phyloP scores from a whole-genome alignment of 352 stramenopile species.

The Sclerospora graminicola region DNA sequence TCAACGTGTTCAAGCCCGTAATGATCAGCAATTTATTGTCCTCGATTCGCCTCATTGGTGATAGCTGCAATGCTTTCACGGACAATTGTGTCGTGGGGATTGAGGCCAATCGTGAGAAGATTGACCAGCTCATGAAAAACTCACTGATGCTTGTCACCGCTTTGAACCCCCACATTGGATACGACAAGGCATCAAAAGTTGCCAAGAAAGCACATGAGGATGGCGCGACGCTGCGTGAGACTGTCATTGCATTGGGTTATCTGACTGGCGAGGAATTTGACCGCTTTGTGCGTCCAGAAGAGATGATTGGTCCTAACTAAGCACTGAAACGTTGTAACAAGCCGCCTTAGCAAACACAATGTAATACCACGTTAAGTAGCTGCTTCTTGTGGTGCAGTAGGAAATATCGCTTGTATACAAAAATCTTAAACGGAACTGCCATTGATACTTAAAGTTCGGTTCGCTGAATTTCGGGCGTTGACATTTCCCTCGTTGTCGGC shows the following conservation, averaged over 20 bases:
- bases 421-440: background rate
- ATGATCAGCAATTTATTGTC: slow-evolving; percentile 88
- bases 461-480: slow-evolving; percentile 13
- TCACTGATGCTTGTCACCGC: slow-evolving; percentile 96
- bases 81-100: slow-evolving; percentile 90
- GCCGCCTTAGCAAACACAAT: background rate
- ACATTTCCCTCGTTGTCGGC: slow-evolving; percentile 3
- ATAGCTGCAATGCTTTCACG: slow-evolving; percentile 85
- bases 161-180: slow-evolving; percentile 95
- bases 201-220: slow-evolving; percentile 95
- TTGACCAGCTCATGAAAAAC: slow-evolving; percentile 90
- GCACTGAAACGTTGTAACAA: background rate
- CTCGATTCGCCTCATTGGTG: slow-evolving; percentile 80
- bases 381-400: background rate
- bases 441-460: slow-evolving; percentile 16
- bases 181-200: slow-evolving; percentile 94
- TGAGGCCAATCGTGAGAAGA: slow-evolving; percentile 82
- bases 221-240: slow-evolving; percentile 88
- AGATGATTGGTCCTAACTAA: slow-evolving; percentile 91
- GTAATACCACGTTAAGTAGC: background rate
- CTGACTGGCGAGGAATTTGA: slow-evolving; percentile 94
- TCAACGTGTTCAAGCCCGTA: slow-evolving; percentile 97
- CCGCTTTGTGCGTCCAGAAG: slow-evolving; percentile 88
- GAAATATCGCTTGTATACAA: background rate
- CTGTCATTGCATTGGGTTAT: slow-evolving; percentile 82